Percentiles rank a stretch among this genome's conserved stretches.
These are phyloP conservation scores for Simplicillium aogashimaense DNA, from an alignment of 2,329 filamentous ascomycete species.

Conservation along the genomic window DNA sequence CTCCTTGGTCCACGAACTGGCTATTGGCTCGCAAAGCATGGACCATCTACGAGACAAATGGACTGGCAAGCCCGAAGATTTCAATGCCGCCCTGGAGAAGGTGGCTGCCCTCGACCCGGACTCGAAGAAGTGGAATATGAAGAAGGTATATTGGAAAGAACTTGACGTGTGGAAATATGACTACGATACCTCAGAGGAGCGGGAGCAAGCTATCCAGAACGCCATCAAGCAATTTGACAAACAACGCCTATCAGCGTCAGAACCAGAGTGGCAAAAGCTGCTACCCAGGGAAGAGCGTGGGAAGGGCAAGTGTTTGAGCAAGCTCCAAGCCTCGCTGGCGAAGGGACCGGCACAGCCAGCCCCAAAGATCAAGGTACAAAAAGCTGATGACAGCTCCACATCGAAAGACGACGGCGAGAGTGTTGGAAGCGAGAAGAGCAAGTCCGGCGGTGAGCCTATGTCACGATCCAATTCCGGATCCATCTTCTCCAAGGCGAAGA, in stretches of 20 bases:
- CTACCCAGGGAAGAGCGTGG: constrained; percentile 47
- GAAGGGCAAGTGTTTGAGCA: constrained; percentile 49
- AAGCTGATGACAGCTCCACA: constrained; percentile 35
- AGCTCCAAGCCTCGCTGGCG: constrained; percentile 48
- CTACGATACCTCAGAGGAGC: constrained; percentile 42
- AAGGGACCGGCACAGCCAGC: constrained; percentile 36
- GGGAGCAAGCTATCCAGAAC: constrained; percentile 51
- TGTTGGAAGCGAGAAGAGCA: constrained; percentile 17
- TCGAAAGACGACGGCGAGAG: constrained; percentile 26
- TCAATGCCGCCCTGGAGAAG: constrained; percentile 45
- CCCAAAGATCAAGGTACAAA: constrained; percentile 40
- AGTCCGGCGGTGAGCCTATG: constrained; percentile 30
- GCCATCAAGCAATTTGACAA: constrained; percentile 51
- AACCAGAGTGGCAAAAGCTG: constrained; percentile 53
- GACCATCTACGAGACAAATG: constrained; percentile 40
- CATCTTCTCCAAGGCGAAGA: constrained; percentile 44
- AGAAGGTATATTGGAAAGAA: constrained; percentile 51
- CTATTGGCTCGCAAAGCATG: constrained; percentile 39
- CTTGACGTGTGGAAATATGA: constrained; percentile 54
- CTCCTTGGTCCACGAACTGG: constrained; percentile 51
- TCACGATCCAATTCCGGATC: constrained; percentile 41
- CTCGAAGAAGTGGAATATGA: constrained; percentile 43
- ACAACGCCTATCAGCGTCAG: constrained; percentile 42
- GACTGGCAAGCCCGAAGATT: constrained; percentile 41
- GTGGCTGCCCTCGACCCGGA: constrained; percentile 41